Evolutionary conservation across 768 basidiomycete species (phyloP), one percentile per base, ranked within the genome.

Genomic region (Russula ochroleuca): DNA sequence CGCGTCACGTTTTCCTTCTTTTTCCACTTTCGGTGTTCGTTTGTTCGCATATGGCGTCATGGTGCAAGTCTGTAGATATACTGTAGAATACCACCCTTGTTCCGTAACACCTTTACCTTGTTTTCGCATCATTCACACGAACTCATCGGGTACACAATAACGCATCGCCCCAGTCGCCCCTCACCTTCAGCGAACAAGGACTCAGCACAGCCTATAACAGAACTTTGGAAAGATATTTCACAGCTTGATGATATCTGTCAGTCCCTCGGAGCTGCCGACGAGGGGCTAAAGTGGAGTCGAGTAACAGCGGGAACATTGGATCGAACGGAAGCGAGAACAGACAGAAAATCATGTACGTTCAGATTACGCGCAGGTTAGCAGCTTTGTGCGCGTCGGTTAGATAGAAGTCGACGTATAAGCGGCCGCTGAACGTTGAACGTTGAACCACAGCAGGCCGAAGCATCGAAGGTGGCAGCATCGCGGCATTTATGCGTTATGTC

Each of bases 401-500:
- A 17, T 47, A 57, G 31, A 45, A 21, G 21, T 23, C 31, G n/a
- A 47, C 7, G 43, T n/a, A 33, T 40, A 33, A 43, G n/a, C 41
- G 41, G 55, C 25, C 14, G 40, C 28, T 28, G 28, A 28, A 5
- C 28, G 28, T 5, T 28, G 28, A 28, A 5, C 28, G 5, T 5
- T 28, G n/a, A 21, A 52, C 35, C 11, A 11, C 21, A 5, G 10
- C n/a, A 37, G 35, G 8, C 52, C 15, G 55, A 43, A 43, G 55
- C 28, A 57, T 45, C 43, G 56, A 57, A 57, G 56, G 31, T 57
- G 15, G 14, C 11, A n/a, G 31, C 31, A 23, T 57, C 19, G 56
- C 56, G 56, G 56, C 56, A 57, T 45, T 47, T 21, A 57, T 57
- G 56, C 43, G 31, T 33, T 17, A 57, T 15, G 56, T 23, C 43